Evolutionary conservation across 176 grass and related monocot species (phyloP).

Genomic region (Zea luxurians): DNA sequence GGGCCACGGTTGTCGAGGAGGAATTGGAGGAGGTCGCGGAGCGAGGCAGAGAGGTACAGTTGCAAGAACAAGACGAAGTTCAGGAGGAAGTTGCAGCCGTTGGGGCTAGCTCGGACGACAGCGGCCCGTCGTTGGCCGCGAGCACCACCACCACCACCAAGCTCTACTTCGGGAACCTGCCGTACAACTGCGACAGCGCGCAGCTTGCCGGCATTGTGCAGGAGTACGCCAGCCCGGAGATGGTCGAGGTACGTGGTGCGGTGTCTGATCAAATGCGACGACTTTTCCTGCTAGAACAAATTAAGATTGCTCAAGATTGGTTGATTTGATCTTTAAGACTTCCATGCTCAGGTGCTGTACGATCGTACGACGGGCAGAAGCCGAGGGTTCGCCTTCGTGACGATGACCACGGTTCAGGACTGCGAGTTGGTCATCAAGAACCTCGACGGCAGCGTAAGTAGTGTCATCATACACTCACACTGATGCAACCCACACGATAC

Average conservation of each 20-base stretch:
- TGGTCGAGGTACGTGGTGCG: slow-evolving; percentile 70
- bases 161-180: slow-evolving; percentile 89
- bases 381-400: slow-evolving; percentile 94
- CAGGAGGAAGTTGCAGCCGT: background rate
- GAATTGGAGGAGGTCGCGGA: slow-evolving; percentile 12
- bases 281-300: no score
- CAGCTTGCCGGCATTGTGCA: slow-evolving; percentile 84
- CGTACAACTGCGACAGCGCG: slow-evolving; percentile 95
- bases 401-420: slow-evolving; percentile 77
- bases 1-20: slow-evolving; percentile 49
- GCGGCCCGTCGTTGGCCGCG: background rate
- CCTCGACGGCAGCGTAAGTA: slow-evolving; percentile 74
- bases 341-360: slow-evolving; percentile 68
- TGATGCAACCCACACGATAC: no score
- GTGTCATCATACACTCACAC: no score
- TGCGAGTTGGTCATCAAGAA: slow-evolving; percentile 78
- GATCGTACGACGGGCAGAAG: slow-evolving; percentile 82
- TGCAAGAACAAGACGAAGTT: slow-evolving; percentile 41
- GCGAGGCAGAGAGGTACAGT: background rate
- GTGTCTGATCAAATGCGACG: background rate
- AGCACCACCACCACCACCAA: slow-evolving; percentile 51
- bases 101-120: background rate
- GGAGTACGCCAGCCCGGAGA: slow-evolving; percentile 79
- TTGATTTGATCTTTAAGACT: no score
- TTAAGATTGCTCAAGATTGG: no score